Base-by-base conservation (phyloP, 495 filamentous ascomycete species). In the Achaetomiella virescens region DNA sequence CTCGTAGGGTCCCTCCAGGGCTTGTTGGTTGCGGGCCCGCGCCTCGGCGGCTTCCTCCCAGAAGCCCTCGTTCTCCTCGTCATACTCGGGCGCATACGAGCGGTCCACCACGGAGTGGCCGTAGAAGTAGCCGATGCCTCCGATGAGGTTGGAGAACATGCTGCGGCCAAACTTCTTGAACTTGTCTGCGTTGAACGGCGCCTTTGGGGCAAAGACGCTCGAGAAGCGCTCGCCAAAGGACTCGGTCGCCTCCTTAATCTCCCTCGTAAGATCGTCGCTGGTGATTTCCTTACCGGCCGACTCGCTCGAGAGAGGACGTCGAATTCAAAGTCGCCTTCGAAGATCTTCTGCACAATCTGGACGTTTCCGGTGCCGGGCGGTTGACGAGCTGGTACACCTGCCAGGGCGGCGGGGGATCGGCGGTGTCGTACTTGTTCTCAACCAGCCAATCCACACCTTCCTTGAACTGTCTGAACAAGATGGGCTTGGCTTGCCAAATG, bases 41-140 rank as follows among this genome's bases (percentile, higher is more conserved):
- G 90, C 91, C 48, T 70, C 77, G 18, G 78, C 80, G 17, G 92
- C 85, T 61, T 96, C 93, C 70, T 95, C 88, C 91, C 90, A 96
- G 75, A 97, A 97, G 6, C 90, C 90, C 72, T 98, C 93, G 57
- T 93, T 89, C 58, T 96, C 91, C 71, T 98, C 93, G 14, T 95
- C 89, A 57, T 98, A 97, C 61, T 93, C 93, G 6, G 85, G 78
- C 17, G 88, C 88, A 60, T 90, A 89, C 0, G 91, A 96, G 44
- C 91, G 87, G 65, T 98, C 95, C 22, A 95, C 88, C 36, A 96
- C 66, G 17, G 86, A 81, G 48, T 91, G 80, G 24, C 93, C 93
- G 65, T 93, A 81, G 74, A 98, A 98, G 70, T 91, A 97, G 0
- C 93, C 93, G 68, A 98, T 90, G 29, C 95, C 93, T 48, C 93